Evolutionary conservation across 148 eudicot genomes (phyloP).

Genomic region (Polygonum maritimum): DNA sequence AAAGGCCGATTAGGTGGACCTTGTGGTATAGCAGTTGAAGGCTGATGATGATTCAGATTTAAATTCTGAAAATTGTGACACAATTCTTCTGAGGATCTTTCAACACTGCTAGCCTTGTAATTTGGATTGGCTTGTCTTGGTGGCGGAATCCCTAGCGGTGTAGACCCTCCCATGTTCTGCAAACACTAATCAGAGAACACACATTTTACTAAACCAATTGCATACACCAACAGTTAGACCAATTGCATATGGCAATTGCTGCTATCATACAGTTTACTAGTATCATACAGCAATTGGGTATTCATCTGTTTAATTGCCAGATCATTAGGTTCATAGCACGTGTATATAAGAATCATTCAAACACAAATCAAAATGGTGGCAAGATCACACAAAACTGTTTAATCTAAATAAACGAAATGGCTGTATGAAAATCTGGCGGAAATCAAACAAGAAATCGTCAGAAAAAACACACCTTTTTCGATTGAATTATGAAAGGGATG

Average conservation of each 20-base stretch:
- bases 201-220: neutral
- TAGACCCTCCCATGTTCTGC: constrained; percentile 54
- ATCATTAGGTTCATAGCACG: neutral
- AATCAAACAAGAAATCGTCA: neutral
- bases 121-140: constrained; percentile 62
- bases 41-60: constrained; percentile 58
- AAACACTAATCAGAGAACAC: neutral
- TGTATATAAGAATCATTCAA: neutral
- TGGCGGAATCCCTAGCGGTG: constrained; percentile 35
- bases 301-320: neutral
- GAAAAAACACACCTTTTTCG: neutral
- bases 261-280: neutral
- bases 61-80: constrained; percentile 61
- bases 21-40: constrained; percentile 25
- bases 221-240: neutral
- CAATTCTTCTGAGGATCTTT: constrained; percentile 21
- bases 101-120: constrained; percentile 37
- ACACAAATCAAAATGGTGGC: neutral
- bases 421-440: neutral
- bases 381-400: neutral
- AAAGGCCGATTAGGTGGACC: constrained; percentile 40
- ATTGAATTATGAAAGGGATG: neutral
- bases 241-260: neutral
- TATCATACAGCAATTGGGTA: neutral
- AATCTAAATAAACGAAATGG: neutral